These are phyloP conservation scores for Ceratobasidium sp. DNA, from an alignment of 1,284 basidiomycete species.

Conservation along the genomic window DNA sequence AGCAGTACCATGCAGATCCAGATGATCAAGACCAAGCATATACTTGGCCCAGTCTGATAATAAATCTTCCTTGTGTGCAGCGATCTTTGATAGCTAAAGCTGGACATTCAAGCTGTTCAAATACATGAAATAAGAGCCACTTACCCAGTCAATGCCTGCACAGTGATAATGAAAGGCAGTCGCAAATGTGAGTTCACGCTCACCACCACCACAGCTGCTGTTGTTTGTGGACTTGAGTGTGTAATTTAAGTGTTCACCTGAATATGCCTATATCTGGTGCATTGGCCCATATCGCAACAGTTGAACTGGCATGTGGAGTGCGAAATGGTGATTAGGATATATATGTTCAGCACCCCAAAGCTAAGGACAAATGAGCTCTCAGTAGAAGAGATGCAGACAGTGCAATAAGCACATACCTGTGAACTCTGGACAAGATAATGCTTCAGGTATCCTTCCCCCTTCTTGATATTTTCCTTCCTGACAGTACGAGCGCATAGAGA, in stretches of 20 bases:
- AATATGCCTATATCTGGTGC: constrained; percentile 35
- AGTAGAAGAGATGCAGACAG: background rate
- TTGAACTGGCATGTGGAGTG: constrained; percentile 22
- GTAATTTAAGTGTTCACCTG: constrained; percentile 40
- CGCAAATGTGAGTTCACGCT: constrained; percentile 17
- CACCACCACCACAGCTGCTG: constrained; percentile 34
- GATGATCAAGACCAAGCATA: background rate
- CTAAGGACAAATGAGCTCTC: background rate
- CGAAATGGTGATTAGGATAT: constrained; percentile 37
- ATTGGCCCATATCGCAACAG: constrained; percentile 33
- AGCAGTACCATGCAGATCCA: background rate
- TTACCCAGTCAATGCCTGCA: background rate
- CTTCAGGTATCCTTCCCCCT: background rate
- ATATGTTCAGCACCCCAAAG: constrained; percentile 30
- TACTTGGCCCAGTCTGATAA: constrained; percentile 1
- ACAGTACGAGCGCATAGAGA: background rate
- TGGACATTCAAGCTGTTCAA: background rate
- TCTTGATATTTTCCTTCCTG: background rate
- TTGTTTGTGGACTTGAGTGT: constrained; percentile 29
- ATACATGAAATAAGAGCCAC: background rate
- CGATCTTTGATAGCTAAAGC: background rate
- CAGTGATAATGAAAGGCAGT: background rate
- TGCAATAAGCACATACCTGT: background rate
- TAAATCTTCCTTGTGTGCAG: background rate
- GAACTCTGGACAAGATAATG: background rate